Conservation (phyloP, 108 stramenopile genomes). For the Fragilariopsis cylindrus region DNA sequence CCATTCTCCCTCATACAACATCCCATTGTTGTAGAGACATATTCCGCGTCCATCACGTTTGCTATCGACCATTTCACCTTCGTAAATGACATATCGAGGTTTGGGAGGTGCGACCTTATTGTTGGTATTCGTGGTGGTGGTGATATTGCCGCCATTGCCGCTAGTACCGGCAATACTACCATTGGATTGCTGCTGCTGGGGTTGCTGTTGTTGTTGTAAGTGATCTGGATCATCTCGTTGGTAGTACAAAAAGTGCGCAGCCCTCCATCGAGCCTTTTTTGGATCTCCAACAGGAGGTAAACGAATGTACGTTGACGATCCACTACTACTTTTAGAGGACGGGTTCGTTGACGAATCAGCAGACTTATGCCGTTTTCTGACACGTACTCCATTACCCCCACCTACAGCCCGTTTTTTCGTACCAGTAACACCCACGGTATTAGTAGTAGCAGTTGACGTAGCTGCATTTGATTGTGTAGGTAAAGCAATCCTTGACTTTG, state of each 20-base stretch:
- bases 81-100: conserved; percentile 75
- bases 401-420: neutral
- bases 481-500: conserved; percentile 1
- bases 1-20: conserved; percentile 89
- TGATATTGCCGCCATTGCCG: conserved; percentile 3
- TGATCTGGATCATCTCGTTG: conserved; percentile 48
- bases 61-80: conserved; percentile 80
- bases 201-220: conserved; percentile 8
- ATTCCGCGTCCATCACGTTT: conserved; percentile 80
- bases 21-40: conserved; percentile 76
- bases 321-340: neutral
- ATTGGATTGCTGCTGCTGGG: conserved; percentile 6
- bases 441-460: neutral
- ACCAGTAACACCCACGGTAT: neutral
- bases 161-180: neutral
- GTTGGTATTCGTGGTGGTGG: conserved; percentile 20
- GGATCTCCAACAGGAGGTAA: conserved; percentile 73
- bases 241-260: conserved; percentile 84
- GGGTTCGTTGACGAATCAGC: neutral
- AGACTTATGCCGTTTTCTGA: neutral
- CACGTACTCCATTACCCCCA: neutral
- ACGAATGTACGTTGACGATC: conserved; percentile 14
- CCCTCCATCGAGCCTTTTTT: conserved; percentile 71
- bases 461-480: neutral
- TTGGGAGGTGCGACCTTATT: conserved; percentile 14